Base-by-base conservation (phyloP, 108 stramenopile genomes). In the Nitzschia sp. region DNA sequence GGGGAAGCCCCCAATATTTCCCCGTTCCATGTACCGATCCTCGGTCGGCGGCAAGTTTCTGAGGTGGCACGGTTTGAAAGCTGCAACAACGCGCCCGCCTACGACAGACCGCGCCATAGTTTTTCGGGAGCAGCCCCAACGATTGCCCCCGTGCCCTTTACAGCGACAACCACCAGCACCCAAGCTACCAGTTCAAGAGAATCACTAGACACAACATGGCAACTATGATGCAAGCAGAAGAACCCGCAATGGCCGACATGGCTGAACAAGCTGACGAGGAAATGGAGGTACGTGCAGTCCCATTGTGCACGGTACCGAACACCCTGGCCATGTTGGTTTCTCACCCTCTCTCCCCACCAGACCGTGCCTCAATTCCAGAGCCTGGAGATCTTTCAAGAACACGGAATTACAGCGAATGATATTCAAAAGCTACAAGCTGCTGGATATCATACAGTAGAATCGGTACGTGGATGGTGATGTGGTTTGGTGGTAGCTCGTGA, bases 371-470 rank as follows among this genome's bases (percentile, higher is more conserved):
- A 71, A 64, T 94, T 82, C 63, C 87, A 85, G 75, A 78, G 83
- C 40, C 60, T 94, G 15, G 90, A 94, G 12, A 56, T 75, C 19
- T 88, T 99, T 19, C 86, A 92, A 80, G 87, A 96, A 51, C 97
- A 98, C 54, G 99, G 99, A 12, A 89, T 99, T 55, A 94, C 93
- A 46, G 80, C 88, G 53, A 91, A 90, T 52, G 99, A 99, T 79
- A 88, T 98, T 41, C 89, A 92, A 67, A 98, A 98, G 46, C 83
- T 99, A 24, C 88, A 89, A 67, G 94, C 92, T 60, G 97, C 95
- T 0, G 99, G 99, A 21, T 97, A 90, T 71, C 86, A 97, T 83
- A 99, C 99, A 6, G 82, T 98, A 29, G 97, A 99, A 71, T 83
- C 97, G 53, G 90, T 82, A 71, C 53, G 75, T 80, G 20, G 15